Evolutionary conservation across 2,329 filamentous ascomycete species (phyloP).

Genomic region (Trichoderma endophyticum): DNA sequence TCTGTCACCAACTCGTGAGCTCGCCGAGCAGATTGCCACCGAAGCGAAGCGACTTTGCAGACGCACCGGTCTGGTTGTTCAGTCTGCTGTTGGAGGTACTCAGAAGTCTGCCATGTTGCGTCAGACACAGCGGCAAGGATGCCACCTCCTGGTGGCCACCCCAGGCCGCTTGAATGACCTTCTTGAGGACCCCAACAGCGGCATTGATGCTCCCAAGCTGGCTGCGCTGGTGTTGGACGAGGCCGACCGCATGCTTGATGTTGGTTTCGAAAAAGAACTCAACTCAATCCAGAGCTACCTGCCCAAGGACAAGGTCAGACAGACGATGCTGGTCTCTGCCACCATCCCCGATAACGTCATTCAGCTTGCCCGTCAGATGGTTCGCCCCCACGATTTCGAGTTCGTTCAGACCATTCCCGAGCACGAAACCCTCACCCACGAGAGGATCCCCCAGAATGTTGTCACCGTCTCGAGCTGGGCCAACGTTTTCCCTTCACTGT

Average conservation of each 20-base stretch:
- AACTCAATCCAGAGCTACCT: constrained; percentile 58
- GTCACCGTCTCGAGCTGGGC: constrained; percentile 66
- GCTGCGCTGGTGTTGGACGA: constrained; percentile 94
- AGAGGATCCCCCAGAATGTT: constrained; percentile 76
- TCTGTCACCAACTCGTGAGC: constrained; percentile 75
- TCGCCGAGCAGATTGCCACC: constrained; percentile 74
- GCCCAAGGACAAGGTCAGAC: constrained; percentile 62
- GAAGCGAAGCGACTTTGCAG: constrained; percentile 69
- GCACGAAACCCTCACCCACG: constrained; percentile 81
- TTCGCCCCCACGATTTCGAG: constrained; percentile 76
- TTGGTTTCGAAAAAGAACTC: constrained; percentile 72
- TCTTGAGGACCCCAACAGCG: constrained; percentile 60
- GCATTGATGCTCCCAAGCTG: constrained; percentile 73
- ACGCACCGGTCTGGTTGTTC: constrained; percentile 63
- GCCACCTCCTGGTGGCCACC: constrained; percentile 86
- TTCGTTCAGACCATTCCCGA: constrained; percentile 85
- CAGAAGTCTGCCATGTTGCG: constrained; percentile 67
- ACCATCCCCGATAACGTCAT: constrained; percentile 86
- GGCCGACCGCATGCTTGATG: constrained; percentile 97
- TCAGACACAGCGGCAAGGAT: constrained; percentile 69
- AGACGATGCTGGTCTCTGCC: constrained; percentile 93
- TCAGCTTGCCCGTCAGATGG: constrained; percentile 69
- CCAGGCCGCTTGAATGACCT: constrained; percentile 85
- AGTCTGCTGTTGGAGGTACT: constrained; percentile 88
- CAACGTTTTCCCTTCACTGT: constrained; percentile 71